Conservation (phyloP, 768 basidiomycete species). For the Boletellus sp. region DNA sequence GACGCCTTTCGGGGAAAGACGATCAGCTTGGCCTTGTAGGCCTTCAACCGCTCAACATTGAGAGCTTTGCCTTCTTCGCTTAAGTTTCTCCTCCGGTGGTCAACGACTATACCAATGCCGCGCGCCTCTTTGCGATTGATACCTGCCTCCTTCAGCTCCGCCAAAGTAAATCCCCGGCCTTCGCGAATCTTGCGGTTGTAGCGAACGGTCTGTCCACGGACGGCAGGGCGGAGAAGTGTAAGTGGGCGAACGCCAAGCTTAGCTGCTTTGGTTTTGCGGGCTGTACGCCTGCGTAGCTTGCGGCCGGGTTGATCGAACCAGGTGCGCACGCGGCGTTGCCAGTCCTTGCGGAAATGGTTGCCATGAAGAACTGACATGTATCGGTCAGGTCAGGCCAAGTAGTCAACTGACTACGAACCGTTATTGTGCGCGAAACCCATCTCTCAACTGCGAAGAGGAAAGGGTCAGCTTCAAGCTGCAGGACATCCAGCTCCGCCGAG, state of each 20-base stretch:
- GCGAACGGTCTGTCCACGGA: constrained; percentile 92
- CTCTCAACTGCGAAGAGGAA: constrained; percentile 23
- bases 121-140: constrained; percentile 91
- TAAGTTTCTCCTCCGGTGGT: constrained; percentile 94
- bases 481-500: constrained; percentile 16
- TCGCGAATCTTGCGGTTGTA: constrained; percentile 98
- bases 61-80: constrained; percentile 95
- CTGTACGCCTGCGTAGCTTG: constrained; percentile 91
- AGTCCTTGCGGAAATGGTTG: constrained; percentile 99
- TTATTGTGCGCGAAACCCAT: constrained; percentile 39
- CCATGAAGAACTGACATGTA: constrained; percentile 68
- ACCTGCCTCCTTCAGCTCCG: constrained; percentile 95
- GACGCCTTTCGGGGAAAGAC: constrained; percentile 95
- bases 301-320: constrained; percentile 99
- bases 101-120: constrained; percentile 90
- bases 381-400: constrained; percentile 8
- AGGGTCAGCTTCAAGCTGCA: constrained; percentile 11
- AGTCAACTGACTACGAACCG: constrained; percentile 26
- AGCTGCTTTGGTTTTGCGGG: constrained; percentile 88
- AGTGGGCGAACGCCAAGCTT: constrained; percentile 89
- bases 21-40: constrained; percentile 88
- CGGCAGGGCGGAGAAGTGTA: constrained; percentile 90
- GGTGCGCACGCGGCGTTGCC: constrained; percentile 94
- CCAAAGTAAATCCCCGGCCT: constrained; percentile 93
- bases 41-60: constrained; percentile 91